phyloP scores from a whole-genome alignment of 2,329 filamentous ascomycete species.

The Fonsecaea monophora region DNA sequence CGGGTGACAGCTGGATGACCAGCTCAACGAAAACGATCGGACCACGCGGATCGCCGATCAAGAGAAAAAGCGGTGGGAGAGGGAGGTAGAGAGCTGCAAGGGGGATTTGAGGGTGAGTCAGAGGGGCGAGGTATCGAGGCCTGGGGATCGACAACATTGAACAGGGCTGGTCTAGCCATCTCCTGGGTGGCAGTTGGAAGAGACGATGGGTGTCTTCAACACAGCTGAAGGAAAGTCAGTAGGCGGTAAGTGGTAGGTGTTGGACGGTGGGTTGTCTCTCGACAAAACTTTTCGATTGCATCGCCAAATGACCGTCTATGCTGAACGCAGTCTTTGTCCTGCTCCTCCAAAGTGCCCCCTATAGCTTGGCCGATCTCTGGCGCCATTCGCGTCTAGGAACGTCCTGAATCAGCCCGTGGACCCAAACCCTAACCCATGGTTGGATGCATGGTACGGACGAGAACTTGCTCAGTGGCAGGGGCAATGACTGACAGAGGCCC shows the following conservation, averaged over 20 bases:
- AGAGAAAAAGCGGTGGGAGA: neutral
- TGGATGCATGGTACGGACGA: neutral
- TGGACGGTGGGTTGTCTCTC: neutral
- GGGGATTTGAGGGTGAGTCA: neutral
- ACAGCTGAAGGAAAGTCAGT: neutral
- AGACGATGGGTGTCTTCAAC: too few relatives aligned
- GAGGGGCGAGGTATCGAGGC: neutral
- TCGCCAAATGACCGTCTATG: slow-evolving; percentile 1
- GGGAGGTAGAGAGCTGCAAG: neutral
- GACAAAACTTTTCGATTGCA: neutral
- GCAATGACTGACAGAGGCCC: slow-evolving; percentile 2
- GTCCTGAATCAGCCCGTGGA: slow-evolving; percentile 8
- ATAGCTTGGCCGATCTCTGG: slow-evolving; percentile 30
- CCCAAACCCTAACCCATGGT: neutral
- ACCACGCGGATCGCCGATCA: neutral
- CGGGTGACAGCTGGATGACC: neutral
- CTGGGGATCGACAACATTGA: neutral
- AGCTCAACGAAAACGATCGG: neutral
- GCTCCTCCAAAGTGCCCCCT: neutral
- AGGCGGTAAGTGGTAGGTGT: neutral
- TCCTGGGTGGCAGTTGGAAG: neutral
- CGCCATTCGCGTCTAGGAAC: slow-evolving; percentile 31
- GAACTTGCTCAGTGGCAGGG: neutral
- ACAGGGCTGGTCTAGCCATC: neutral
- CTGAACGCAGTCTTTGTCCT: neutral